These are phyloP conservation scores for Sporisorium scitamineum DNA, from an alignment of 1,284 basidiomycete species.

Conservation along the genomic window DNA sequence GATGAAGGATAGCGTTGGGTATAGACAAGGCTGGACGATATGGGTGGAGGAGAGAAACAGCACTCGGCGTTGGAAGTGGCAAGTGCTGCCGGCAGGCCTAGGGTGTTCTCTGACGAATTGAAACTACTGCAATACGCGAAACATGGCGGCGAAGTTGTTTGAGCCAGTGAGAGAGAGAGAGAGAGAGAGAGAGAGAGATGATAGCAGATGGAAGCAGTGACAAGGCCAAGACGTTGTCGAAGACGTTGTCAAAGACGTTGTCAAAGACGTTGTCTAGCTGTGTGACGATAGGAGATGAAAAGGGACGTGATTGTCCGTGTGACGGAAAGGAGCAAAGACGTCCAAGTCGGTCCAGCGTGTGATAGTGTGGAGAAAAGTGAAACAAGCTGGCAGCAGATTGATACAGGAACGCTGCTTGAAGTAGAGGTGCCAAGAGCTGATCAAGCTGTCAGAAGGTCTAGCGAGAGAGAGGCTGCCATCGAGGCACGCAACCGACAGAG, in stretches of 20 bases:
- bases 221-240: too few species aligned
- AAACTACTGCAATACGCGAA: neutral
- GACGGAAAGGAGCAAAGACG: neutral
- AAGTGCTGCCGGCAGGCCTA: neutral
- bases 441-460: neutral
- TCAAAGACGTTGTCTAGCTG: too few species aligned
- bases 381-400: too few species aligned
- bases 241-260: too few species aligned
- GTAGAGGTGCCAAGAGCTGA: neutral
- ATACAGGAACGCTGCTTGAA: too few species aligned
- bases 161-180: neutral
- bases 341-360: too few species aligned
- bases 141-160: neutral
- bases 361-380: neutral
- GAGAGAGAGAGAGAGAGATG: too few species aligned
- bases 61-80: neutral
- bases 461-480: neutral
- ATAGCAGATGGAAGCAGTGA: neutral
- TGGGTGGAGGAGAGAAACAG: neutral
- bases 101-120: neutral
- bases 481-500: constrained; percentile 8
- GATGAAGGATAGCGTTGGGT: neutral
- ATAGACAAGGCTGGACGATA: too few species aligned
- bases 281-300: neutral
- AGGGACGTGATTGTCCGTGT: neutral